phyloP scores from a whole-genome alignment of 768 basidiomycete genomes.

The Macrolepiota fuliginosa region DNA sequence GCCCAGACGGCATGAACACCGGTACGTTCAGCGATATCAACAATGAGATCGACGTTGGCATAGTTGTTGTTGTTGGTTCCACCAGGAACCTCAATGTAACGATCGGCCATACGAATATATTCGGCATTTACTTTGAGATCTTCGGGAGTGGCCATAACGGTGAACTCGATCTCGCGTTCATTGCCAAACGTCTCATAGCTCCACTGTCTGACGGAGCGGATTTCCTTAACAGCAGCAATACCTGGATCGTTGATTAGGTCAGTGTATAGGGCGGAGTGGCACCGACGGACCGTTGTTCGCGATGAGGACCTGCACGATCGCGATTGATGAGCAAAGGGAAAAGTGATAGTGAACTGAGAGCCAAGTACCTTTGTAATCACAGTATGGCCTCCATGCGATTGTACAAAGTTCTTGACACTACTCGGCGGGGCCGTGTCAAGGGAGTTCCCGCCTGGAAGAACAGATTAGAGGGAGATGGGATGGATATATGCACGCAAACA shows the following conservation, averaged over 20 bases:
- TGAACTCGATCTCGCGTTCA: slow-evolving; percentile 96
- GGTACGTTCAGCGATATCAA: slow-evolving; percentile 95
- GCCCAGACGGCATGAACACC: slow-evolving; percentile 99
- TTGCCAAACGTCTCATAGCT: slow-evolving; percentile 98
- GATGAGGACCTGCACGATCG: slow-evolving; percentile 77
- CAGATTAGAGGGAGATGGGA: slow-evolving; percentile 13
- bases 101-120: slow-evolving; percentile 99
- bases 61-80: slow-evolving; percentile 99
- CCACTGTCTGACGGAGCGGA: slow-evolving; percentile 98
- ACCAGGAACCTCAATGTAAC: slow-evolving; percentile 98
- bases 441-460: slow-evolving; percentile 82
- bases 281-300: slow-evolving; percentile 84
- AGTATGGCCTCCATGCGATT: slow-evolving; percentile 89
- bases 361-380: slow-evolving; percentile 91
- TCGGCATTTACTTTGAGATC: slow-evolving; percentile 99
- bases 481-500: slow-evolving; percentile 2
- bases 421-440: slow-evolving; percentile 80
- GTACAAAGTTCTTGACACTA: slow-evolving; percentile 87
- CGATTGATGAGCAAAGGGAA: slow-evolving; percentile 6
- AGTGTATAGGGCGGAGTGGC: slow-evolving; percentile 6
- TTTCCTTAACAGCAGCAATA: slow-evolving; percentile 99
- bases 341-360: neutral
- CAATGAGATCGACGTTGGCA: slow-evolving; percentile 98
- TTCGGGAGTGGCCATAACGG: slow-evolving; percentile 99
- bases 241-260: slow-evolving; percentile 44